Percentiles rank a stretch among this genome's conserved stretches.
These are phyloP conservation scores for Miscanthus lutarioriparius DNA, from an alignment of 176 grass and related monocot species.

Conservation along the genomic window DNA sequence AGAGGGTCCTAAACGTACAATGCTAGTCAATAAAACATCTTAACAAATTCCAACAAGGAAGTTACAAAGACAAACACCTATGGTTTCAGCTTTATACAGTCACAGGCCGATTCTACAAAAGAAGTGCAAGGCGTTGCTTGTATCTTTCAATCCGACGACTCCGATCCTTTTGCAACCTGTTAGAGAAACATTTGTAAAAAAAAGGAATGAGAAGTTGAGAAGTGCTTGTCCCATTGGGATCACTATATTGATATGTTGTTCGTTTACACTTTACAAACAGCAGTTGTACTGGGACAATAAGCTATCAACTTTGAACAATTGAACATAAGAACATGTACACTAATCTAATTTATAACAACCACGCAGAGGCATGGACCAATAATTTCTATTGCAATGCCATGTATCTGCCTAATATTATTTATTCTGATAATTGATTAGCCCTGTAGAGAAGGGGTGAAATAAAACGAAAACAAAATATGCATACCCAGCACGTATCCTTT, in stretches of 20 bases:
- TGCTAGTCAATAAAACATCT: neutral
- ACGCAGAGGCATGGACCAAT: neutral
- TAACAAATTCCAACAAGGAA: neutral
- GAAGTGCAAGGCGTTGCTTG: conserved; percentile 77
- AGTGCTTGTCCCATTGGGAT: neutral
- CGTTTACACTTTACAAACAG: neutral
- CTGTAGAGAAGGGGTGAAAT: neutral
- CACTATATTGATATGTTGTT: conserved; percentile 1
- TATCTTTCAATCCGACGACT: conserved; percentile 73
- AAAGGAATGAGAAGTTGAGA: neutral
- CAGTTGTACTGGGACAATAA: conserved; percentile 13
- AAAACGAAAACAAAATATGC: neutral
- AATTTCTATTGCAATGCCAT: conserved; percentile 13
- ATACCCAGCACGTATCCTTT: conserved; percentile 59
- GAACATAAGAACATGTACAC: neutral
- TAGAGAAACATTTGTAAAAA: conserved; percentile 20
- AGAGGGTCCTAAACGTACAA: neutral
- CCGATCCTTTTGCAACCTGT: conserved; percentile 61
- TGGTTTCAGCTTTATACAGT: conserved; percentile 11
- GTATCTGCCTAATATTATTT: conserved; percentile 5
- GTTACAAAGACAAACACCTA: conserved; percentile 11
- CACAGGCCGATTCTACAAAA: conserved; percentile 33
- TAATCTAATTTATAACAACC: neutral
- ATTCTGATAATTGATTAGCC: conserved; percentile 6
- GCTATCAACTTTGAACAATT: neutral